Evolutionary conservation across 2,329 filamentous ascomycete genomes (phyloP), one percentile per base, ranked within the genome.

Genomic region (Scedosporium minutisporum): DNA sequence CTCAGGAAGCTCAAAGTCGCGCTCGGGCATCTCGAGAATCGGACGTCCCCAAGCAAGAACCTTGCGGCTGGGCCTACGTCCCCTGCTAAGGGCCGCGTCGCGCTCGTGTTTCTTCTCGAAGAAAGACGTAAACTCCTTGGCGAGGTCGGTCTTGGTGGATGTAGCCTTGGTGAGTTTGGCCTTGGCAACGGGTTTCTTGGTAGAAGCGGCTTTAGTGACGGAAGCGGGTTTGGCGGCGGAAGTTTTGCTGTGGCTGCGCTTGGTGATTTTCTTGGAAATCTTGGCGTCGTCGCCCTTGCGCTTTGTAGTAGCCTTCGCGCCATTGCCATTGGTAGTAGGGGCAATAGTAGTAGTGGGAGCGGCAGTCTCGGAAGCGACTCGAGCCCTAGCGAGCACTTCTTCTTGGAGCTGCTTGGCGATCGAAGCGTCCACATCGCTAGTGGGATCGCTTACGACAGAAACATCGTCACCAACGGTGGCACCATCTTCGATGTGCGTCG

Each of bases 41-140:
- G 89, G 83, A 27, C 88, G 84, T 0, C 93, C 93, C 82, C 95
- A 97, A 3, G 93, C 93, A 58, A 88, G 79, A 16, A 87, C 80
- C 60, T 83, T 89, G 59, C 91, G 82, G 53, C 86, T 85, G 59
- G 86, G 84, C 61, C 90, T 85, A 41, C 91, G 82, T 58, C 85
- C 80, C 67, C 85, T 86, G 65, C 85, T 88, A n/a, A 96, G 75
- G 9, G 93, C 91, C 6, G 87, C 85, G 23, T 92, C 90, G 27
- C 93, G 87, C 65, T 93, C 82, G 70, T 96, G 87, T 25, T 83
- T 86, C 75, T 95, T 92, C 18, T 82, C 74, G 71, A 92, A 97
- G 76, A 97, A 97, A 0, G 91, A 96, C n/a, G 80, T 88, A 70
- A 97, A 92, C 44, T 90, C 88, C 63, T 80, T 83, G 2, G 73